phyloP scores from a whole-genome alignment of 225 moss, liverwort and hornwort genomes.

The Takakia lepidozioides region DNA sequence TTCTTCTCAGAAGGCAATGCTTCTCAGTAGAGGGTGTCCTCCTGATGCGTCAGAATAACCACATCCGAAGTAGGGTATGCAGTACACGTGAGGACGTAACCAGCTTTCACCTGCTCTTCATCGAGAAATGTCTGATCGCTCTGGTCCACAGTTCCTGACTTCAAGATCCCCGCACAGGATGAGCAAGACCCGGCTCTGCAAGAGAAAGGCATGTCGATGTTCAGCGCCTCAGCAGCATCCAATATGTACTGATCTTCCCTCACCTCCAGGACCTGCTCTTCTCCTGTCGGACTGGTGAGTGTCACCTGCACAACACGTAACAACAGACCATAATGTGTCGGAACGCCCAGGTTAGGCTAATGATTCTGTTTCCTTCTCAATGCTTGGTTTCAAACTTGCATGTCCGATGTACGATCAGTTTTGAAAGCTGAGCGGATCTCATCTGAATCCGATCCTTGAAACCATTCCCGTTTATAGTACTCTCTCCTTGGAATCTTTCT shows the following conservation, averaged over 20 bases:
- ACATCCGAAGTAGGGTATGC: conserved; percentile 35
- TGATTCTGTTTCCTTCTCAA: no score
- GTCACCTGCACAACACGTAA: conserved; percentile 46
- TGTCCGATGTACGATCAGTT: no score
- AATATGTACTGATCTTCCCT: conserved; percentile 24
- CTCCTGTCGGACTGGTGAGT: conserved; percentile 29
- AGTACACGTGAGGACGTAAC: conserved; percentile 34
- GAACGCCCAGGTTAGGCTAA: no score
- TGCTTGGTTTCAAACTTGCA: no score
- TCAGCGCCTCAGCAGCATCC: conserved; percentile 36
- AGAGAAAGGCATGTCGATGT: conserved; percentile 13
- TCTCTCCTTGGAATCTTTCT: no score
- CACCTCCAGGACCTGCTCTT: conserved; percentile 19
- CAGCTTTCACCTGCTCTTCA: conserved; percentile 27
- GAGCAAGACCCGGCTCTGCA: conserved; percentile 40
- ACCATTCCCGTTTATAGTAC: no score
- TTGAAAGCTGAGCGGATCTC: no score
- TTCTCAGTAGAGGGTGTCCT: conserved; percentile 36
- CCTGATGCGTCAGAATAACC: conserved; percentile 35
- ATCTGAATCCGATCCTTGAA: no score
- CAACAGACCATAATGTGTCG: no score
- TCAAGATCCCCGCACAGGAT: conserved; percentile 28
- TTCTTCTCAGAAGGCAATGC: no score
- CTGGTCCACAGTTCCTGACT: conserved; percentile 34
- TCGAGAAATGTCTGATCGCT: conserved; percentile 19